Percentiles rank a stretch among this genome's conserved stretches.
These are phyloP conservation scores for Alternaria conjuncta DNA, from an alignment of 2,329 filamentous ascomycete species.

Conservation along the genomic window DNA sequence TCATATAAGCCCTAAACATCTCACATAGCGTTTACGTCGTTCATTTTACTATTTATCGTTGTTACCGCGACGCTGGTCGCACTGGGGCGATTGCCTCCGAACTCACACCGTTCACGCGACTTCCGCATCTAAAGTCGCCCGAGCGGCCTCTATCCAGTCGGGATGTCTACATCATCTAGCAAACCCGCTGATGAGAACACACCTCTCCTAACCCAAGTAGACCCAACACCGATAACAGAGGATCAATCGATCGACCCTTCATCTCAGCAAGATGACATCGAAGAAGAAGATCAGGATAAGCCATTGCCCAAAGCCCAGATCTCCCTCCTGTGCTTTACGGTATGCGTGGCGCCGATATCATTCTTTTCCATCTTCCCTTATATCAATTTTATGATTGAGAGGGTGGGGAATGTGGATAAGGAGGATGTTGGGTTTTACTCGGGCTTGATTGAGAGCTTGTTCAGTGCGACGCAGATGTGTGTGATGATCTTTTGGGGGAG, in stretches of 20 bases:
- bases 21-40: neutral
- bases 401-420: constrained; percentile 66
- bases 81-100: neutral
- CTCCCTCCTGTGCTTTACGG: constrained; percentile 73
- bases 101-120: neutral
- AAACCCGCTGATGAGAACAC: constrained; percentile 35
- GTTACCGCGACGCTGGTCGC: neutral
- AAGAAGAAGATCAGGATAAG: constrained; percentile 25
- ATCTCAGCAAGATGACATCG: neutral
- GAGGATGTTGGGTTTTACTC: constrained; percentile 81
- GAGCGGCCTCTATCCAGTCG: neutral
- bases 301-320: constrained; percentile 62
- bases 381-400: constrained; percentile 76
- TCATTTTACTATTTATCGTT: neutral
- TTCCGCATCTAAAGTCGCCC: neutral
- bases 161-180: constrained; percentile 4
- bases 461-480: constrained; percentile 76
- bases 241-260: constrained; percentile 1
- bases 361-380: constrained; percentile 86
- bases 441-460: constrained; percentile 74
- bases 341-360: constrained; percentile 77
- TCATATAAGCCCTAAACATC: neutral
- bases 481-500: constrained; percentile 75
- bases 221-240: constrained; percentile 22
- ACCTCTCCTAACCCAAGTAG: constrained; percentile 33